Base-by-base conservation (phyloP, 352 stramenopile species). In the Phytophthora fragariae region DNA sequence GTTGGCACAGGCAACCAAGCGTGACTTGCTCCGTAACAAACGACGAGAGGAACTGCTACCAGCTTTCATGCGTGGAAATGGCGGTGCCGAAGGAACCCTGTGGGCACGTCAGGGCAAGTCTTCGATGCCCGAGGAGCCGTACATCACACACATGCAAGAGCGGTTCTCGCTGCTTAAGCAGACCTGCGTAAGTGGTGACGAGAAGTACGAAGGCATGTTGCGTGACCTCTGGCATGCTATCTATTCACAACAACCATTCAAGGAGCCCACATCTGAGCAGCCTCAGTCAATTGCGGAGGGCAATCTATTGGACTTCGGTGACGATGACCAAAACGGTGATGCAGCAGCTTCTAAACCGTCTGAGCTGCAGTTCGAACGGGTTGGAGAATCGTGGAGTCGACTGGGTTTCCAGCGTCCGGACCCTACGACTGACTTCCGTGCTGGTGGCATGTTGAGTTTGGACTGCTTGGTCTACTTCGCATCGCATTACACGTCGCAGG, bases 401-500 rank as follows among this genome's bases (percentile, higher is more conserved):
- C 72, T 96, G 53, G 89, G 89, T 6, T 96, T 96, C 59, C 89
- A 96, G 57, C 86, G 89, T 31, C 88, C 89, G 6, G 89, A 96
- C 68, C 89, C 89, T 37, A 96, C 89, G 8, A 96, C 89, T 2
- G 89, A 96, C 65, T 96, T 96, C 58, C 88, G 89, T 62, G 88
- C 89, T 4, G 89, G 89, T 56, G 89, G 89, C 19, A 86, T 94
- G 75, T 62, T 96, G 57, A 94, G 86, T 65, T 65, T 96, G 44
- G 83, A 92, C 55, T 95, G 88, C 66, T 77, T 96, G 19, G 83
- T 94, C 53, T 94, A 93, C 54, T 96, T 96, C 65, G 85, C 87
- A 19, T 85, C 76, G 9, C 77, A 91, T 65, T 92, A 91, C 67
- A 83, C 84, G n/a, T 65, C 76, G 1, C 81, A 94, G 57, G 86